Evolutionary conservation across 345 rosid species (phyloP).

Genomic region (Bruguiera parviflora): DNA sequence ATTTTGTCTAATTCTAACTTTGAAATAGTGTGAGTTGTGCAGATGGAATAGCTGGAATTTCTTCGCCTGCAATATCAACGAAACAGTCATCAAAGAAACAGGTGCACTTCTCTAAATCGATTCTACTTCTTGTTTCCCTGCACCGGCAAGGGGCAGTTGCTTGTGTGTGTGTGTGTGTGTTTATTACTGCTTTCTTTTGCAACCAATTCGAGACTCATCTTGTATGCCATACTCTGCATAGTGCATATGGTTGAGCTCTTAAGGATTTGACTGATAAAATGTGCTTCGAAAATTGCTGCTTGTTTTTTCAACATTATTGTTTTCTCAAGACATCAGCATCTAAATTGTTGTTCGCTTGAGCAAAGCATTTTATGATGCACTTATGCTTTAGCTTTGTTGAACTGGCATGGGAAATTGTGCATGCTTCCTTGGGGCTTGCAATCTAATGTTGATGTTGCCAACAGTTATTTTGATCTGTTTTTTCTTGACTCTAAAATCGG

Average conservation of each 20-base stretch:
- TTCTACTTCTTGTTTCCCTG: no score
- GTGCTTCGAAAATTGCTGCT: no score
- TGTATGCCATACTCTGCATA: no score
- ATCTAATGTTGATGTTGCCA: background rate
- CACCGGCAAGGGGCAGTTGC: no score
- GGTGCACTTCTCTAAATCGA: slow-evolving; percentile 33
- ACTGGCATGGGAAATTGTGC: no score
- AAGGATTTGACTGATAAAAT: no score
- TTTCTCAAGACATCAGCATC: background rate
- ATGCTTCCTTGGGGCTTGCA: background rate
- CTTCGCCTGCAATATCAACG: slow-evolving; percentile 84
- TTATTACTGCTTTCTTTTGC: no score
- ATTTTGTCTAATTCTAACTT: no score
- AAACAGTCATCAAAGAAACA: slow-evolving; percentile 82
- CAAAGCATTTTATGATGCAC: background rate
- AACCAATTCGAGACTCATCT: no score
- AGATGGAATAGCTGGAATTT: slow-evolving; percentile 99
- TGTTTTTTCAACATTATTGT: no score
- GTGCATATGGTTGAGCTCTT: no score
- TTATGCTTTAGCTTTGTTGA: background rate
- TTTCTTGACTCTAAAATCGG: background rate
- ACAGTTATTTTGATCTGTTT: slow-evolving; percentile 4
- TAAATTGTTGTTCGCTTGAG: background rate
- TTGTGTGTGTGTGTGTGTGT: no score
- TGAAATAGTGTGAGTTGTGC: slow-evolving; percentile 22